Conservation (phyloP, 2,329 filamentous ascomycete species). For the Hypocreales sp. region DNA sequence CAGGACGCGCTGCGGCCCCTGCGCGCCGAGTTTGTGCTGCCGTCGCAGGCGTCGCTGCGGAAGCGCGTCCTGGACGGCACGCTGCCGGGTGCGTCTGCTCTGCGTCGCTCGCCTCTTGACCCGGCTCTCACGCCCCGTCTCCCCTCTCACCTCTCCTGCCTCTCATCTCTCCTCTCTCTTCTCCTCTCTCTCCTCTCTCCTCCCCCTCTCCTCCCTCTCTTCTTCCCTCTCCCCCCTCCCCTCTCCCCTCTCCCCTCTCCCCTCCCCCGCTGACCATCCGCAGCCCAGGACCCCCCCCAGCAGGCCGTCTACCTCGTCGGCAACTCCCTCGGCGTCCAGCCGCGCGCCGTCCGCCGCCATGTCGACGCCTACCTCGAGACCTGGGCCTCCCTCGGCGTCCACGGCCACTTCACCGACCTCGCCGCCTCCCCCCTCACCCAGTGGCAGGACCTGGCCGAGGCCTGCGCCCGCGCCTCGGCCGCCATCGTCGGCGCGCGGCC, state of each 20-base stretch:
- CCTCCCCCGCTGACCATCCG: no score
- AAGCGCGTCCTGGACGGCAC: constrained; percentile 39
- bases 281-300: no score
- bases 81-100: constrained; percentile 25
- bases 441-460: constrained; percentile 69
- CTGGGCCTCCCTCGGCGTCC: constrained; percentile 74
- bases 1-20: constrained; percentile 45
- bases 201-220: no score
- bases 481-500: constrained; percentile 59
- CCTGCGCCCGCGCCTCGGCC: constrained; percentile 53
- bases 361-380: constrained; percentile 62
- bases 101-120: no score
- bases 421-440: constrained; percentile 50
- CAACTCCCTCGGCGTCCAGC: constrained; percentile 78
- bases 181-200: no score
- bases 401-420: constrained; percentile 63
- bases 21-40: constrained; percentile 61
- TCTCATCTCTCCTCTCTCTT: no score
- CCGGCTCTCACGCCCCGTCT: no score
- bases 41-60: constrained; percentile 55
- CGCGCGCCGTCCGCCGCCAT: constrained; percentile 48
- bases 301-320: constrained; percentile 66
- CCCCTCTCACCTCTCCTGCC: no score
- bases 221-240: no score
- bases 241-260: no score